Conservation (phyloP, 768 basidiomycete species). For the Leccinum boreale region DNA sequence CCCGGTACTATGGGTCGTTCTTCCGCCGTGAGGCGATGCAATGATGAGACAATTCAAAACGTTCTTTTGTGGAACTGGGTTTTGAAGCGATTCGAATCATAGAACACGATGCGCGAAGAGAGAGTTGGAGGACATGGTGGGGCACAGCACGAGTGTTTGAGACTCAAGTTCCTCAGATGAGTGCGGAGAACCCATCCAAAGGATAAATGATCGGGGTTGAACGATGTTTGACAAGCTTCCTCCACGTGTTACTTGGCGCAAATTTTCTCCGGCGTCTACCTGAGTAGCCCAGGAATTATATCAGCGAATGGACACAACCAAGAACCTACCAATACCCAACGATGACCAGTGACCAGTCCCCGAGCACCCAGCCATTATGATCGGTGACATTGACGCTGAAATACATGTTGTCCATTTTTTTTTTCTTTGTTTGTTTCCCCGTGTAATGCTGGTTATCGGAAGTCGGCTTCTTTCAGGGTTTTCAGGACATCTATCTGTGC, state of each 20-base stretch:
- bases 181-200: neutral
- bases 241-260: conserved; percentile 3
- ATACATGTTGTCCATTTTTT: neutral
- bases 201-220: neutral
- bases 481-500: neutral
- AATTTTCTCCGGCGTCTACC: neutral
- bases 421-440: neutral
- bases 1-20: neutral
- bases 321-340: neutral
- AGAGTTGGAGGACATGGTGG: neutral
- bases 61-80: neutral
- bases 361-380: neutral
- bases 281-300: neutral
- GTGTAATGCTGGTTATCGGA: neutral
- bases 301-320: neutral
- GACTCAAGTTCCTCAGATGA: neutral
- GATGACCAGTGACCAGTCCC: neutral
- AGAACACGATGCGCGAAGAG: neutral
- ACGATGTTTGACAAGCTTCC: neutral
- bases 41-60: neutral
- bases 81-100: neutral
- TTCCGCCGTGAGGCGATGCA: neutral
- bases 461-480: neutral
- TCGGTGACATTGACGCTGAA: neutral
- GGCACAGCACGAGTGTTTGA: neutral